Conservation (phyloP, 345 rosid species). For the Dovyalis caffra region DNA sequence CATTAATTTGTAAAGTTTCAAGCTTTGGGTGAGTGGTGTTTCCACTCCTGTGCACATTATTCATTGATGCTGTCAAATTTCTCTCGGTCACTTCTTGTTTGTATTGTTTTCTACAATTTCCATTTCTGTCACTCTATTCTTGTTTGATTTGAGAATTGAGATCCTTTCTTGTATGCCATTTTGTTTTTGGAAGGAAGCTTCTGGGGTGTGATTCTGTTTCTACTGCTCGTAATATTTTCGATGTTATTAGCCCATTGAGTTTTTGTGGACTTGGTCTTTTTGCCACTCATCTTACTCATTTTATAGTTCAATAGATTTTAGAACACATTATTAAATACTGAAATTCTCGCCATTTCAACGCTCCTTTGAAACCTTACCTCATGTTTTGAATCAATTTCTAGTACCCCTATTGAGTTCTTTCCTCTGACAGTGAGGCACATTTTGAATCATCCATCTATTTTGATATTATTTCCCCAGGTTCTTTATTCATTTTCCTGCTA, state of each 20-base stretch:
- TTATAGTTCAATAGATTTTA: not conserved
- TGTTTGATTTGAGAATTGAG: not conserved
- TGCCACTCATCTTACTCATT: constrained; percentile 9
- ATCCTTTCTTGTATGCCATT: not conserved
- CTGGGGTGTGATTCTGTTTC: not conserved
- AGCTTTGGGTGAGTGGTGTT: constrained; percentile 18
- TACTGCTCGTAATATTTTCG: not conserved
- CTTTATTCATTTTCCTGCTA: not conserved
- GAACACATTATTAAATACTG: not conserved
- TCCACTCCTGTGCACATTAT: constrained; percentile 5
- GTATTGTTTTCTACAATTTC: not conserved
- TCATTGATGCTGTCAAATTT: not conserved
- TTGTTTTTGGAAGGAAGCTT: not conserved
- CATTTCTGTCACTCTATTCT: not conserved
- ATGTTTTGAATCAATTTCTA: not conserved
- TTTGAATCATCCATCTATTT: not conserved
- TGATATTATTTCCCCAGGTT: not conserved
- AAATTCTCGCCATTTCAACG: not conserved
- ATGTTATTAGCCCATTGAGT: not conserved
- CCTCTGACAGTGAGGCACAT: not conserved
- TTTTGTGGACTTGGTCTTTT: constrained; percentile 4
- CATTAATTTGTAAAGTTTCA: constrained; percentile 5
- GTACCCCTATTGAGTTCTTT: constrained; percentile 8
- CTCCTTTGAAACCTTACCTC: not conserved
- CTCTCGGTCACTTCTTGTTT: not conserved